phyloP scores from a whole-genome alignment of 2,329 filamentous ascomycete species.

The Aureobasidium sp. region DNA sequence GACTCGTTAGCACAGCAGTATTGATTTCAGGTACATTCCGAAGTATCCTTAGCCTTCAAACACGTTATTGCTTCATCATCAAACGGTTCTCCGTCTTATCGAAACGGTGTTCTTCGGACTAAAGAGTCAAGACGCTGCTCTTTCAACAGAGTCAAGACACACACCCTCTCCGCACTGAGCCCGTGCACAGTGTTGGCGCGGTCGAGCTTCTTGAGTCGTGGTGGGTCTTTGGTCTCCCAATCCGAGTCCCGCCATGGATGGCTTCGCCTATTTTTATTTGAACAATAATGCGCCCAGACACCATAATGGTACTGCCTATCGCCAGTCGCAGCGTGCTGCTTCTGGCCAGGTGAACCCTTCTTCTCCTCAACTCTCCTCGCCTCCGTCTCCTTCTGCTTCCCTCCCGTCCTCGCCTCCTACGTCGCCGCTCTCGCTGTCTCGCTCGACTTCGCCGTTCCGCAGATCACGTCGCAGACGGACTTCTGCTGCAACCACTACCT shows the following conservation, averaged over 20 bases:
- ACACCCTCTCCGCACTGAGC: background rate
- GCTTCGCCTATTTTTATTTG: constrained; percentile 7
- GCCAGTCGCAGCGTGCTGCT: background rate
- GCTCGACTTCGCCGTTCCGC: constrained; percentile 2
- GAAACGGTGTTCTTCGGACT: background rate
- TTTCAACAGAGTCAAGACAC: background rate
- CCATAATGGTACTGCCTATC: background rate
- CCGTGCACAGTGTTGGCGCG: constrained; percentile 9
- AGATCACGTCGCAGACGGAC: background rate
- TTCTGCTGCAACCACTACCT: background rate
- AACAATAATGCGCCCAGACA: constrained; percentile 10
- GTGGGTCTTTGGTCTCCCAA: constrained; percentile 1
- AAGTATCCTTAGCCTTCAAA: background rate
- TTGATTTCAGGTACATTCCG: background rate
- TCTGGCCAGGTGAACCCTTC: constrained; percentile 1
- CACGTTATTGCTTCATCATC: constrained; percentile 6
- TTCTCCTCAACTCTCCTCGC: background rate
- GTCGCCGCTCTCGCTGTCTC: background rate
- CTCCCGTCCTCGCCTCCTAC: background rate
- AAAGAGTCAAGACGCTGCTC: no score
- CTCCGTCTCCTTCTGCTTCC: background rate
- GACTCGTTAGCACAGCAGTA: background rate
- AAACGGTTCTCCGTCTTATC: constrained; percentile 11
- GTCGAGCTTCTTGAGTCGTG: constrained; percentile 6
- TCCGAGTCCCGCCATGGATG: constrained; percentile 4